Evolutionary conservation across 1,284 basidiomycete species (phyloP).

Genomic region (Microbotryum intermedium): DNA sequence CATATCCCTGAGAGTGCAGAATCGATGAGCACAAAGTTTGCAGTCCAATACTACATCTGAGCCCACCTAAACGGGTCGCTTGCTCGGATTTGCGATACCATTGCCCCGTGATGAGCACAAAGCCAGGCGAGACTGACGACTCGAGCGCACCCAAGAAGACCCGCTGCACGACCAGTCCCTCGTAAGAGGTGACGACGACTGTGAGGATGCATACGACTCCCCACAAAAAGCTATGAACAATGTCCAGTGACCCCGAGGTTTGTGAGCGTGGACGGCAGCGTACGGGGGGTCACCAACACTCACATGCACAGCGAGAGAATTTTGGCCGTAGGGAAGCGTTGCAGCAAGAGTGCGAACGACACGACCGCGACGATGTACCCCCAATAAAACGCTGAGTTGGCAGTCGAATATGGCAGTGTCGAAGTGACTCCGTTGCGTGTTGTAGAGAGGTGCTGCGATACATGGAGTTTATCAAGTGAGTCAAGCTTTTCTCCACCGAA

Average conservation of each 20-base stretch:
- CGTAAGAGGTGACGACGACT: slow-evolving; percentile 40
- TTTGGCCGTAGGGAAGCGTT: slow-evolving; percentile 42
- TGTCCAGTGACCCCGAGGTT: not conserved
- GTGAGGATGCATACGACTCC: slow-evolving; percentile 45
- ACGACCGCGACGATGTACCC: slow-evolving; percentile 38
- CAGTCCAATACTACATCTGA: not conserved
- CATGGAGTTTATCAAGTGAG: not conserved
- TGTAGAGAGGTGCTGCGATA: slow-evolving; percentile 30
- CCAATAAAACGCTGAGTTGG: slow-evolving; percentile 43
- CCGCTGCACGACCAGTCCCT: slow-evolving; percentile 45
- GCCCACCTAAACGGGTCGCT: slow-evolving; percentile 1
- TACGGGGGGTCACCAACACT: not conserved
- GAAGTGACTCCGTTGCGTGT: slow-evolving; percentile 36
- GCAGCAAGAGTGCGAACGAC: slow-evolving; percentile 44
- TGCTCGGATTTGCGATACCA: slow-evolving; percentile 46
- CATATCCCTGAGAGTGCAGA: slow-evolving; percentile 38
- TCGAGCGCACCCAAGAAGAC: slow-evolving; percentile 45
- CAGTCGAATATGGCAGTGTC: slow-evolving; percentile 40
- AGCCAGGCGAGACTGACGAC: slow-evolving; percentile 45
- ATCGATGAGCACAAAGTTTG: not conserved
- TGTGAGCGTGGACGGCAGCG: not conserved
- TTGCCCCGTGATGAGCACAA: slow-evolving; percentile 44
- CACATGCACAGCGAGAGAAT: slow-evolving; percentile 35
- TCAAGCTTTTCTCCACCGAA: not conserved
- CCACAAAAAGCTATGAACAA: slow-evolving; percentile 40